These are phyloP conservation scores for Teunomyces funiuensis DNA, from an alignment of 805 yeast genomes.

Conservation along the genomic window DNA sequence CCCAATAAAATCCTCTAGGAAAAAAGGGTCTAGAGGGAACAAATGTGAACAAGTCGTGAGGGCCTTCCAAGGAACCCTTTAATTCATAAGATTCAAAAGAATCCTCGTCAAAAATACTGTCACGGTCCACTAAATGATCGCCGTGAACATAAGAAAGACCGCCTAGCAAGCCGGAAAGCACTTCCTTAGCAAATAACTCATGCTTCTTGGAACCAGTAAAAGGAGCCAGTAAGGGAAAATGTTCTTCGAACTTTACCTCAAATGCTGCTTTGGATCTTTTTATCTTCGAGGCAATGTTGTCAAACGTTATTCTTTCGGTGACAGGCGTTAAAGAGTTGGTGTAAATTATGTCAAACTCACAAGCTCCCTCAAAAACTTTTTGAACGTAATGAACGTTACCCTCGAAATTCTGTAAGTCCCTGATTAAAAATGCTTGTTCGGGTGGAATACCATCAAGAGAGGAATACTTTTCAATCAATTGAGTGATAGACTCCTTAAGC, in stretches of 20 bases:
- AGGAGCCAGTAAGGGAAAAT: slow-evolving; percentile 56
- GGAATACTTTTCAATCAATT: slow-evolving; percentile 32
- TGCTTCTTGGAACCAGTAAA: slow-evolving; percentile 44
- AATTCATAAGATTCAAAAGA: slow-evolving; percentile 56
- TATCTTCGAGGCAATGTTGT: slow-evolving; percentile 37
- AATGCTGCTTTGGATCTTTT: slow-evolving; percentile 35
- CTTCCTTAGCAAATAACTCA: slow-evolving; percentile 66
- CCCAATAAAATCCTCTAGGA: slow-evolving; percentile 98
- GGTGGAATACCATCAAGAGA: slow-evolving; percentile 39
- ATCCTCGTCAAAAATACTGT: slow-evolving; percentile 65
- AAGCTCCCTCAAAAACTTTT: slow-evolving; percentile 67
- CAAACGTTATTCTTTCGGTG: slow-evolving; percentile 36
- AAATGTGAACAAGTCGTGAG: slow-evolving; percentile 71
- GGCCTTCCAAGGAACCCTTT: slow-evolving; percentile 68
- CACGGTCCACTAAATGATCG: slow-evolving; percentile 75
- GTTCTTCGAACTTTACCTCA: slow-evolving; percentile 50
- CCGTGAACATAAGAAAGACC: slow-evolving; percentile 91
- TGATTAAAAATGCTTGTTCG: slow-evolving; percentile 50
- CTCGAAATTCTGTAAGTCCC: slow-evolving; percentile 56
- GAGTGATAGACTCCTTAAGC: slow-evolving; percentile 65
- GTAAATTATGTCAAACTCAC: slow-evolving; percentile 72
- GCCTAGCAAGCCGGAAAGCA: slow-evolving; percentile 80
- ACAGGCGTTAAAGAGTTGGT: slow-evolving; percentile 44
- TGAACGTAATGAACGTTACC: slow-evolving; percentile 85
- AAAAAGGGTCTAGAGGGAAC: slow-evolving; percentile 93